Conservation (phyloP, 2,329 filamentous ascomycete species). For the Chaetomiaceae sp. region DNA sequence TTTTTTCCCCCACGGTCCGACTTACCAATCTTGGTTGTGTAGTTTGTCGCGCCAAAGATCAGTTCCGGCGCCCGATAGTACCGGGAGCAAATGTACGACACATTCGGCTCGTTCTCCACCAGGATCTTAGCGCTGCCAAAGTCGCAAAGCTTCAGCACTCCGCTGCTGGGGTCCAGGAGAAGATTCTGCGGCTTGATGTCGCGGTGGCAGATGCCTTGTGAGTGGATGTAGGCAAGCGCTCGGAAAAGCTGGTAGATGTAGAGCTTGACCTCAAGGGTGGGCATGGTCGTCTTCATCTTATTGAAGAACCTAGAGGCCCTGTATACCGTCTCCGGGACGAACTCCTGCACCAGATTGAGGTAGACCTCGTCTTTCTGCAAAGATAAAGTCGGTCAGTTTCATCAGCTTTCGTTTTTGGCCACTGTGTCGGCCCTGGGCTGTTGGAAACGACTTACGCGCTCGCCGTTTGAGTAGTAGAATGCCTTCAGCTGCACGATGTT, state of each 20-base stretch:
- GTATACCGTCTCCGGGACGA: constrained; percentile 97
- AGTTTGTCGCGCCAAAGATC: constrained; percentile 98
- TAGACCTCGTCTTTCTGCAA: constrained; percentile 98
- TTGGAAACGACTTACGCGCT: constrained; percentile 66
- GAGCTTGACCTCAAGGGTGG: constrained; percentile 95
- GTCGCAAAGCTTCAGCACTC: constrained; percentile 94
- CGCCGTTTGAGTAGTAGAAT: constrained; percentile 99
- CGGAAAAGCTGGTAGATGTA: constrained; percentile 99
- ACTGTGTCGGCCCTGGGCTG: no score
- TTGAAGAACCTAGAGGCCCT: constrained; percentile 98
- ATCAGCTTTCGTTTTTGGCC: no score
- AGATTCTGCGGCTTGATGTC: constrained; percentile 99
- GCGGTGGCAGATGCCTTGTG: constrained; percentile 96
- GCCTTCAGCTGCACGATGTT: constrained; percentile 99
- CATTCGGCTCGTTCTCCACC: constrained; percentile 97
- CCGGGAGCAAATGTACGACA: constrained; percentile 98
- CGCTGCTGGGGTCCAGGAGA: constrained; percentile 83
- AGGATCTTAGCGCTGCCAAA: constrained; percentile 98
- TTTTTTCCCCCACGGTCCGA: no score
- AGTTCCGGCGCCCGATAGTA: constrained; percentile 98
- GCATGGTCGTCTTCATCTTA: constrained; percentile 99
- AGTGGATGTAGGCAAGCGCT: constrained; percentile 97
- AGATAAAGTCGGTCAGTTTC: no score
- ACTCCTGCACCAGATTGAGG: constrained; percentile 96
- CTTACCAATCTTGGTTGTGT: constrained; percentile 99